phyloP scores from a whole-genome alignment of 1,284 basidiomycete species.

The Melampsora americana region DNA sequence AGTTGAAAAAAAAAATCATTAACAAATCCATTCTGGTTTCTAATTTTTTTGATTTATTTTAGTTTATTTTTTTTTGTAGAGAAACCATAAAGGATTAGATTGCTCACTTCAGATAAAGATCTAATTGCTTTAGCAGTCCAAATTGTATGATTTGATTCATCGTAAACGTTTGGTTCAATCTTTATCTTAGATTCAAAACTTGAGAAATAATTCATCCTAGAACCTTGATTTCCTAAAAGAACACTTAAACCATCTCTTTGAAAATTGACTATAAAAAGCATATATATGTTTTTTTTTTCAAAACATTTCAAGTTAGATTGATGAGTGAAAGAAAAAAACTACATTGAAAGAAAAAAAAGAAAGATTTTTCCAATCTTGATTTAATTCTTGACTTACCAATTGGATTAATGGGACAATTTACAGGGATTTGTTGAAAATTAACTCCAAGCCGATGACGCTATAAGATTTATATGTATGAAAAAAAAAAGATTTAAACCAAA shows the following conservation, averaged over 20 bases:
- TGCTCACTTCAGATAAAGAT: slow-evolving; percentile 15
- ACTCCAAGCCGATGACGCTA: slow-evolving; percentile 62
- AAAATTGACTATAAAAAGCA: slow-evolving; percentile 65
- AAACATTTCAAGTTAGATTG: no score
- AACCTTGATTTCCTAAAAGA: slow-evolving; percentile 66
- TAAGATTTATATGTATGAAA: slow-evolving; percentile 46
- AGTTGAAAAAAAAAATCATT: not conserved
- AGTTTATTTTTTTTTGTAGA: no score
- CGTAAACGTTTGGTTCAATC: slow-evolving; percentile 39
- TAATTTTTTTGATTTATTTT: no score
- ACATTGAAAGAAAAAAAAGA: not conserved
- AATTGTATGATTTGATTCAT: slow-evolving; percentile 38
- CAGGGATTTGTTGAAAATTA: slow-evolving; percentile 85
- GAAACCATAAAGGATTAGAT: no score
- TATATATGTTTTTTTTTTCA: no score
- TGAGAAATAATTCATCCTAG: slow-evolving; percentile 63
- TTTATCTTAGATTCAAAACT: slow-evolving; percentile 30
- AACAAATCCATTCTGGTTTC: not conserved
- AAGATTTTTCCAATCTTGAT: not conserved
- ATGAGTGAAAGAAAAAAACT: no score
- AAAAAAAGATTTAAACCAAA: not conserved
- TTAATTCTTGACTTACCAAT: slow-evolving; percentile 44
- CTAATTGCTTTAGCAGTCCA: slow-evolving; percentile 30
- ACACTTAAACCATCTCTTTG: slow-evolving; percentile 59
- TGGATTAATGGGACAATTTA: slow-evolving; percentile 72